Evolutionary conservation across 768 basidiomycete species (phyloP).

Genomic region (Podaxis pistillaris): DNA sequence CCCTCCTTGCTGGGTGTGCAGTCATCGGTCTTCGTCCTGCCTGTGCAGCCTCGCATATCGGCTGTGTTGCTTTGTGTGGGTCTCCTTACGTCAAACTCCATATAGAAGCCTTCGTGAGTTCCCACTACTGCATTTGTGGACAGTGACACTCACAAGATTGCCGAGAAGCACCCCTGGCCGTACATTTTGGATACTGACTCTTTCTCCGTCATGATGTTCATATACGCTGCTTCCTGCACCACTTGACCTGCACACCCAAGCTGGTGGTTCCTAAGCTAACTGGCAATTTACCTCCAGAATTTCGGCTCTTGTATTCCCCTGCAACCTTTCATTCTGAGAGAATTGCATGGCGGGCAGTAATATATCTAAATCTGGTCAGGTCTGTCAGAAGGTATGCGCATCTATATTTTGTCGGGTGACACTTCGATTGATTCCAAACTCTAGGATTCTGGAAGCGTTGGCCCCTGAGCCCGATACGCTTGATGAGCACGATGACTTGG

Average conservation of each 20-base stretch:
- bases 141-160: background rate
- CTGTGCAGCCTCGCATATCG: constrained; percentile 11
- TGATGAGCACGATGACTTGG: constrained; percentile 58
- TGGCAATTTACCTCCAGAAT: constrained; percentile 49
- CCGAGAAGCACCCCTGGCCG: background rate
- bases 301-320: constrained; percentile 78
- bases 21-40: constrained; percentile 10
- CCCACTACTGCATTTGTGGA: constrained; percentile 2
- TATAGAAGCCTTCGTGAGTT: constrained; percentile 5
- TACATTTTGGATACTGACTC: background rate
- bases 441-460: constrained; percentile 72
- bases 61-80: constrained; percentile 10
- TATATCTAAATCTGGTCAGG: constrained; percentile 85
- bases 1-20: constrained; percentile 3
- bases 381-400: constrained; percentile 64
- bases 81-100: constrained; percentile 14
- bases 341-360: constrained; percentile 83
- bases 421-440: constrained; percentile 18
- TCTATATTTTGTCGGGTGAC: constrained; percentile 14
- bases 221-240: background rate
- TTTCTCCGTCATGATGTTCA: background rate
- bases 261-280: background rate
- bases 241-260: constrained; percentile 1
- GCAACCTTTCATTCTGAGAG: constrained; percentile 77
- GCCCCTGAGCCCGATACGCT: constrained; percentile 59